Evolutionary conservation across 1,284 basidiomycete species (phyloP).

Genomic region (Gymnopus androsaceus): DNA sequence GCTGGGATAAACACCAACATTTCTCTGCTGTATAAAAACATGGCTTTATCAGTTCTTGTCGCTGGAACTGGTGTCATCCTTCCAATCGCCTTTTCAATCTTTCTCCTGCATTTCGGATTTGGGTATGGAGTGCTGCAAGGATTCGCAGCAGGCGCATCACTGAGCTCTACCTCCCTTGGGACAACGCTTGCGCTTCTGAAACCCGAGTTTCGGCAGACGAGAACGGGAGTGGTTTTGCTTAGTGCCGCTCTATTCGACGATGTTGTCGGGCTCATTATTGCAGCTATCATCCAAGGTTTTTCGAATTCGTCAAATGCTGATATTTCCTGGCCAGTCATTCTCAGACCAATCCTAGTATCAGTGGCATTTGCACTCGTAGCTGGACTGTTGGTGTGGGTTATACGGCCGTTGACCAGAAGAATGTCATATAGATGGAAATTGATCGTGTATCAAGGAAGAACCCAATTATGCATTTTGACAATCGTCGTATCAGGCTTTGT

Average conservation of each 20-base stretch:
- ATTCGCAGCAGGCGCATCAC: slow-evolving; percentile 41
- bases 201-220: slow-evolving; percentile 33
- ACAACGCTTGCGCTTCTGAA: slow-evolving; percentile 40
- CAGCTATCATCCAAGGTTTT: slow-evolving; percentile 36
- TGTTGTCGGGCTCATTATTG: slow-evolving; percentile 39
- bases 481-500: slow-evolving; percentile 32
- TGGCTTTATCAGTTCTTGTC: slow-evolving; percentile 32
- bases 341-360: slow-evolving; percentile 39
- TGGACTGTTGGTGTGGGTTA: slow-evolving; percentile 25
- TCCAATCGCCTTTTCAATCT: slow-evolving; percentile 38
- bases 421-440: slow-evolving; percentile 5
- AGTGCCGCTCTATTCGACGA: slow-evolving; percentile 43
- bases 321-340: slow-evolving; percentile 34
- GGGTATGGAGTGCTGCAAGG: slow-evolving; percentile 33
- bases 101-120: slow-evolving; percentile 36
- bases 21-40: slow-evolving; percentile 32
- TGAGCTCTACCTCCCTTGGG: slow-evolving; percentile 43
- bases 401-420: slow-evolving; percentile 1
- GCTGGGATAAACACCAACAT: slow-evolving; percentile 37
- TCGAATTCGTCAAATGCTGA: slow-evolving; percentile 20
- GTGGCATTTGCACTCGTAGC: slow-evolving; percentile 34
- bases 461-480: slow-evolving; percentile 31
- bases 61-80: slow-evolving; percentile 38
- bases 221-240: slow-evolving; percentile 37
- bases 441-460: slow-evolving; percentile 13